Percentiles rank a stretch among this genome's conserved stretches.
These are phyloP conservation scores for Hypoxylon sp. DNA, from an alignment of 2,329 filamentous ascomycete genomes.

Conservation along the genomic window DNA sequence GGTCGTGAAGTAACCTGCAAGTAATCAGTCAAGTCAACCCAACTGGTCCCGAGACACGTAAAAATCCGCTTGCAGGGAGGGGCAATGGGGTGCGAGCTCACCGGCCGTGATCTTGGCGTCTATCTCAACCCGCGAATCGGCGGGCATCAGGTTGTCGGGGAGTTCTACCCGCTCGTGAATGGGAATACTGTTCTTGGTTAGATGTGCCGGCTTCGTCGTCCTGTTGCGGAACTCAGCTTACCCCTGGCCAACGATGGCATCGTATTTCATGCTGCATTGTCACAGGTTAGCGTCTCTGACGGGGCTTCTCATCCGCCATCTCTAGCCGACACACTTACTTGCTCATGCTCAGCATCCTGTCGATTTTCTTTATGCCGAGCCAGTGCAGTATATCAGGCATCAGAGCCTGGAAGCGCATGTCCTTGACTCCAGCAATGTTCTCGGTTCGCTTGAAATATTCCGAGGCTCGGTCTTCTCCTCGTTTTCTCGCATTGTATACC, in stretches of 20 bases:
- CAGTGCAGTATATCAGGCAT: constrained; percentile 99
- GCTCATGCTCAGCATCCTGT: constrained; percentile 98
- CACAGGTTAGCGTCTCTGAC: constrained; percentile 40
- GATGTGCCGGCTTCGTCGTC: constrained; percentile 25
- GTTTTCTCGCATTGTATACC: constrained; percentile 82
- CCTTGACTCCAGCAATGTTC: constrained; percentile 96
- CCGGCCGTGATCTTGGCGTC: constrained; percentile 97
- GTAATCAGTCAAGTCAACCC: constrained; percentile 39
- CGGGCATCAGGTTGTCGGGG: constrained; percentile 91
- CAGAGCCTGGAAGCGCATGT: constrained; percentile 96
- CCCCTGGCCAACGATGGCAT: constrained; percentile 86
- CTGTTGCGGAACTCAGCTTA: constrained; percentile 49
- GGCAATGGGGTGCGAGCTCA: constrained; percentile 56
- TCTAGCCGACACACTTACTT: constrained; percentile 66
- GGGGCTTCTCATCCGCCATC: constrained; percentile 19
- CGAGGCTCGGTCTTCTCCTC: constrained; percentile 79
- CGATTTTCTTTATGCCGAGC: constrained; percentile 98
- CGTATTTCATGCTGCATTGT: constrained; percentile 79
- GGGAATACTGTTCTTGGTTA: constrained; percentile 67
- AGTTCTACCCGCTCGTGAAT: constrained; percentile 92
- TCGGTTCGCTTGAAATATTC: constrained; percentile 98
- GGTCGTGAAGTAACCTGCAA: constrained; percentile 77
- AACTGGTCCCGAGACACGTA: not conserved
- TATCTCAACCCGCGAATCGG: constrained; percentile 96
- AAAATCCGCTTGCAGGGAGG: too few species aligned